A percentile compares a stretch with the other conserved stretches of the same genome.
phyloP scores from a whole-genome alignment of 1,139 yeast species.

The Debaryomyces nepalensis region DNA sequence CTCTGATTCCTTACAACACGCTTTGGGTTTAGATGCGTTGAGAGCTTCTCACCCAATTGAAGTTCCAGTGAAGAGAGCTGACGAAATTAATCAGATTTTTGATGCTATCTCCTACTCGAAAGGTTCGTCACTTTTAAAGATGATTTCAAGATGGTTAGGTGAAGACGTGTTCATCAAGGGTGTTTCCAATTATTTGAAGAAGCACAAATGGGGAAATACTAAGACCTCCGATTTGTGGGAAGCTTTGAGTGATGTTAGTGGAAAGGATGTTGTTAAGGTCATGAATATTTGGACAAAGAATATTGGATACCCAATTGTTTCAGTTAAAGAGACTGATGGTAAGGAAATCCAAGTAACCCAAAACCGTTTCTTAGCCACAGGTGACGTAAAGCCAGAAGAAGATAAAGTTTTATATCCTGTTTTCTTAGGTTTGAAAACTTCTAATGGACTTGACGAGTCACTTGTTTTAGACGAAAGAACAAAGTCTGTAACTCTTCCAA shows the following conservation, averaged over 20 bases:
- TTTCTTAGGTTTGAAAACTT: slow-evolving; percentile 76
- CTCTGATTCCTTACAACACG: slow-evolving; percentile 68
- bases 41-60: slow-evolving; percentile 85
- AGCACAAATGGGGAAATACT: slow-evolving; percentile 81
- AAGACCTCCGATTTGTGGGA: slow-evolving; percentile 83
- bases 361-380: slow-evolving; percentile 79
- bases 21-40: slow-evolving; percentile 70
- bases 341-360: slow-evolving; percentile 62
- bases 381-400: slow-evolving; percentile 76
- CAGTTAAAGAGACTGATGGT: slow-evolving; percentile 51
- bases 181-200: slow-evolving; percentile 71
- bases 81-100: slow-evolving; percentile 83
- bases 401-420: slow-evolving; percentile 74
- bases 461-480: slow-evolving; percentile 61
- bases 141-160: slow-evolving; percentile 76
- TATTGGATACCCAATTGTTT: slow-evolving; percentile 80
- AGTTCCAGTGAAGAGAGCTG: slow-evolving; percentile 79
- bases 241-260: slow-evolving; percentile 74
- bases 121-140: slow-evolving; percentile 79
- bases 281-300: slow-evolving; percentile 88
- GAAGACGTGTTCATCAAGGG: slow-evolving; percentile 73
- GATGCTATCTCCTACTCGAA: slow-evolving; percentile 84
- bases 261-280: slow-evolving; percentile 72
- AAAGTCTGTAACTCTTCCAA: slow-evolving; percentile 48
- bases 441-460: slow-evolving; percentile 66